Base-by-base conservation (phyloP, 495 filamentous ascomycete species). In the Hypoxylon perforatum region DNA sequence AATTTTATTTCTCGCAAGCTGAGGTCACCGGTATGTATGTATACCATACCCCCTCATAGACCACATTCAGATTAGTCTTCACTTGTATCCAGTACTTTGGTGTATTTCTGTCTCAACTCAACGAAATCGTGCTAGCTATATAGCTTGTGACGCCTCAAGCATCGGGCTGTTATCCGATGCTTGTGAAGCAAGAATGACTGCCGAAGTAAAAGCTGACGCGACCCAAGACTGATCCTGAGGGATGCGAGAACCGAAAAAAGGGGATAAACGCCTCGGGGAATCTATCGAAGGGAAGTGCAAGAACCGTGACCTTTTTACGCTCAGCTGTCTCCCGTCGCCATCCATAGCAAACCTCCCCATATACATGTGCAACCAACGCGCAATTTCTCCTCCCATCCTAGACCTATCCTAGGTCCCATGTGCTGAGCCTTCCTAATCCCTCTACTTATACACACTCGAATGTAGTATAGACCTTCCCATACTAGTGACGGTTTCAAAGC, bases 281-380 rank as follows among this genome's bases (percentile, higher is more conserved):
- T 80, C 75, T 77, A 76, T 74, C 66, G 55, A 73, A 75, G 41
- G 53, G 52, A 39, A 62, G 51, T 41, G 70, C 62, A 46, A 50
- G 56, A 64, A 68, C 53, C 67, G 23, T 63, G 48, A 50, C 65
- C 58, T 59, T 71, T 69, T 69, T 65, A 59, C 63, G 65, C 53
- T 59, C 28, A 46, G 60, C 61, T 56, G 57, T 58, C 64, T 56
- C 47, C 30, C 54, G 46, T 67, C 57, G 48, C 63, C 54, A 62
- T 65, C 63, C 71, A 39, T 61, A 36, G 42, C 46, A 50, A 56
- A 22, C 44, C 57, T 58, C 70, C 60, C 69, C 73, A 70, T 77
- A 75, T 78, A 78, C 72, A 78, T 53, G 67, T 56, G 58, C 63
- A 52, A 55, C 56, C 30, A 54, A 58, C 47, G 33, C 50, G 22